These are phyloP conservation scores for Fusarium nodosum DNA, from an alignment of 2,329 filamentous ascomycete genomes.

Conservation along the genomic window DNA sequence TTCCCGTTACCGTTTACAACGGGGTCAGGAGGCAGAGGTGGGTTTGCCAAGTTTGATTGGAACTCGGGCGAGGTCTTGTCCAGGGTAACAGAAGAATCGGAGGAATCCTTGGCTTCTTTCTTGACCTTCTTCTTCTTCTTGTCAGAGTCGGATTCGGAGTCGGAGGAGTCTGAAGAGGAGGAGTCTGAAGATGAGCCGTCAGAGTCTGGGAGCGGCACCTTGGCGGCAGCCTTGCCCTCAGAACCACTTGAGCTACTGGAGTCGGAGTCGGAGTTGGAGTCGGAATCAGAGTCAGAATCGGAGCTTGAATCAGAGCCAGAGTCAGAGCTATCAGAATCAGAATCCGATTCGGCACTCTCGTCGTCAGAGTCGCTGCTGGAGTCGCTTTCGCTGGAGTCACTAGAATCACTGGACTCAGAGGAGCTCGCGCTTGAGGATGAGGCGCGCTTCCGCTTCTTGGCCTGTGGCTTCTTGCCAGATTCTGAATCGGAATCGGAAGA, in stretches of 20 bases:
- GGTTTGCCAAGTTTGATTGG: slow-evolving; percentile 55
- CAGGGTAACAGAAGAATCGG: slow-evolving; percentile 65
- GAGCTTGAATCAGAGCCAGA: slow-evolving; percentile 49
- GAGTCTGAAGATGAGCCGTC: slow-evolving; percentile 54
- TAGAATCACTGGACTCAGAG: slow-evolving; percentile 48
- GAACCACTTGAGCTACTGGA: slow-evolving; percentile 57
- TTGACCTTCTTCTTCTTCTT: slow-evolving; percentile 45
- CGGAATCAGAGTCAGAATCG: slow-evolving; percentile 49
- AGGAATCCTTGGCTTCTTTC: slow-evolving; percentile 51
- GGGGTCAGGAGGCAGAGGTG: slow-evolving; percentile 68
- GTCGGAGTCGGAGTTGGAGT: slow-evolving; percentile 54
- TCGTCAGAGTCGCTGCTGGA: slow-evolving; percentile 53
- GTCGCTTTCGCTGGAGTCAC: slow-evolving; percentile 47
- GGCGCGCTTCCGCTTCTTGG: slow-evolving; percentile 65
- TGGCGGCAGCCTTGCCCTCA: slow-evolving; percentile 55
- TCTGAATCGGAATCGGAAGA: slow-evolving; percentile 49
- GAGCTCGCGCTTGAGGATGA: slow-evolving; percentile 38
- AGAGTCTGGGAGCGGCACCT: slow-evolving; percentile 61
- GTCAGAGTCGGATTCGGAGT: slow-evolving; percentile 52
- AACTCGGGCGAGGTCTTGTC: slow-evolving; percentile 62
- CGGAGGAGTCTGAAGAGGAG: slow-evolving; percentile 50
- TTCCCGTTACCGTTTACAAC: slow-evolving; percentile 47
- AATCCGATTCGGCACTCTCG: slow-evolving; percentile 56
- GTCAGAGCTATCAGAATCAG: slow-evolving; percentile 26
- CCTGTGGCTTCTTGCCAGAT: slow-evolving; percentile 61